Percentiles rank a stretch among this genome's conserved stretches.
Conservation (phyloP, 495 filamentous ascomycete genomes). For the Hyphodiscus hymeniophilus region DNA sequence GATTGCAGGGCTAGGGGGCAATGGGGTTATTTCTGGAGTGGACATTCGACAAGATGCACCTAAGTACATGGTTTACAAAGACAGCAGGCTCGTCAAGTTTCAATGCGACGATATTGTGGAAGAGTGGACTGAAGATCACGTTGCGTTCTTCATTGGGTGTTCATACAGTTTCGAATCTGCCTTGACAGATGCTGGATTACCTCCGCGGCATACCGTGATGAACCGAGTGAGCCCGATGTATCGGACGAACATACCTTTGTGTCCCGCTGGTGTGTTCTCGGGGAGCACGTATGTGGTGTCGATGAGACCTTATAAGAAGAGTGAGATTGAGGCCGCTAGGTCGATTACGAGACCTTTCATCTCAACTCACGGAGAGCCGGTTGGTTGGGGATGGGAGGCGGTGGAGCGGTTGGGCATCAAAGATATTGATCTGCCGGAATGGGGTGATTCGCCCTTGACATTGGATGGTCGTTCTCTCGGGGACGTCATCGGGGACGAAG, state of each 20-base stretch:
- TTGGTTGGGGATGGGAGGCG: constrained; percentile 52
- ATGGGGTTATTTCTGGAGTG: constrained; percentile 27
- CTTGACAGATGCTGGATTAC: constrained; percentile 33
- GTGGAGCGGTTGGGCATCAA: constrained; percentile 35
- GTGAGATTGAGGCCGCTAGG: constrained; percentile 39
- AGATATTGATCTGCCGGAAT: constrained; percentile 37
- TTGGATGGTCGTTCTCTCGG: constrained; percentile 20
- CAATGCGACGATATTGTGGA: constrained; percentile 29
- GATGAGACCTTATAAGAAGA: constrained; percentile 41
- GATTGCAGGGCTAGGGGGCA: constrained; percentile 22
- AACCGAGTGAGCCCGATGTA: constrained; percentile 45
- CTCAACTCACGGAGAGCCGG: constrained; percentile 47
- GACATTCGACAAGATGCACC: constrained; percentile 47
- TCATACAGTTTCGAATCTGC: constrained; percentile 48
- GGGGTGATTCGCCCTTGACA: constrained; percentile 32
- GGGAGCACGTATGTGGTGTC: constrained; percentile 40
- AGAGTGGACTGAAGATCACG: constrained; percentile 40
- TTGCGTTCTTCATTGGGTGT: constrained; percentile 51
- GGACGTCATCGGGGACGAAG: constrained; percentile 23
- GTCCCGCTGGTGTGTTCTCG: constrained; percentile 44
- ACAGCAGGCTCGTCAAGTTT: constrained; percentile 23
- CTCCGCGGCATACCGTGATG: constrained; percentile 34
- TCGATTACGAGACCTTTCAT: constrained; percentile 37
- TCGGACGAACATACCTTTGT: constrained; percentile 37
- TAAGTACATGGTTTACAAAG: constrained; percentile 41